Base-by-base conservation (phyloP, 164 flowering plant species). In the Sedum album region DNA sequence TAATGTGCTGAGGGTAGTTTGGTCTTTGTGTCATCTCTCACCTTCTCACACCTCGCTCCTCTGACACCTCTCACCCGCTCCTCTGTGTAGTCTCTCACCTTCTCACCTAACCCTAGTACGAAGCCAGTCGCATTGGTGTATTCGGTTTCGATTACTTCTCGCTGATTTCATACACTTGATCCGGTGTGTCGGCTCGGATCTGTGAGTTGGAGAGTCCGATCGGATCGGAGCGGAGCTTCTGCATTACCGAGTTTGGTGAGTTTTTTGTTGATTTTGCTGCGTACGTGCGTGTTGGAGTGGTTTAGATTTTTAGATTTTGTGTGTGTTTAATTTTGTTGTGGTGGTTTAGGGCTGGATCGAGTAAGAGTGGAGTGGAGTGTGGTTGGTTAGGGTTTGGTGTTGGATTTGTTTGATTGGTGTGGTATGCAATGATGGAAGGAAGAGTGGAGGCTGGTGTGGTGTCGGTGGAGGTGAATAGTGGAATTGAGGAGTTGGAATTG, bases 231-330 rank as follows among this genome's bases (percentile, higher is more conserved):
- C 21, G 38, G 38, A 35, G 38, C 38, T 35, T 35, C 21, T 23
- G 57, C 21, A 23, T 20, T 51, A 21, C 28, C 25, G 57, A 25
- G 57, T 6, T 51, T 23, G 57, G 57, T 51, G 28, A 51, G 57
- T 51, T 6, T 51, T 51, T 51, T 23, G 38, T 35, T 35, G 7
- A 35, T 35, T 51, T n/a, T 21, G 7, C 21, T 51, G 57, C 6
- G 57, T 20, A 51, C 57, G 21, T 51, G 57, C 57, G 26, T 51
- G 57, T 51, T 21, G 57, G 57, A 51, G n/a, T 17, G 51, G 51
- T 46, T 46, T 15, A 0, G 51, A 46, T 46, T 46, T 46, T 15
- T 17, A 6, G 4, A 15, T 15, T 46, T 46, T 46, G 20, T 46
- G 51, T 46, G n/a, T 51, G 51, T 15, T 46, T 46, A 2, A 5